Evolutionary conservation across 1,139 yeast species (phyloP), one percentile per base, ranked within the genome.

Genomic region (Yamadazyma jaroonii): DNA sequence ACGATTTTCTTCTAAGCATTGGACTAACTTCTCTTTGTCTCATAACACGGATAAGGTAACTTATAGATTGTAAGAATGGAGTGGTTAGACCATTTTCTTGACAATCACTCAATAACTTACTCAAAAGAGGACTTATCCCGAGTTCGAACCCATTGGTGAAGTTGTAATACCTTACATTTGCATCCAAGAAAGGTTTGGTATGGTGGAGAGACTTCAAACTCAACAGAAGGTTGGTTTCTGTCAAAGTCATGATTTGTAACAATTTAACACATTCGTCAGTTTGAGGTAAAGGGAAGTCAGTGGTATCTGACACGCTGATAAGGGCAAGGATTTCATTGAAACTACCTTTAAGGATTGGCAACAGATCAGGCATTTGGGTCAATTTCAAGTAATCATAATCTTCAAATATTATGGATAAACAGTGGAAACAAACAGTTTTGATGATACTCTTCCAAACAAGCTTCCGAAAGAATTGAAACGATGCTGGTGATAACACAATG

Each of bases 371-470:
- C 9, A 35, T 39, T 9, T 40, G 38, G 6, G 52, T 37, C 27
- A 59, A 39, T 9, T 32, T 33, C 11, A 46, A 25, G 3, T 53
- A 35, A 33, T 53, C 46, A 2, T 51, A 45, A 33, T 58, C 55
- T 24, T 57, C 61, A 41, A 48, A 57, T 6, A 56, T 44, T 3
- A 60, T 39, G 2, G 61, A 43, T 13, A 52, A 37, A 5, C 52
- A 10, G 7, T 50, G 50, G 27, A 54, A 43, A 39, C 59, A 51
- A 3, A 54, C 38, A 8, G 34, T 27, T 4, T 32, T 24, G 9
- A 56, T 37, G 2, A 53, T 24, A 11, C 38, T 39, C 31, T 42
- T 46, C 55, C 54, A 54, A 27, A 50, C 39, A 3, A 31, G 8
- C 31, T 43, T 44, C 9, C 29, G 36, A 4, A 47, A 31, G 11